A percentile compares a stretch with the other conserved stretches of the same genome.
These are phyloP conservation scores for Neurospora sp. DNA, from an alignment of 495 filamentous ascomycete species.

Conservation along the genomic window DNA sequence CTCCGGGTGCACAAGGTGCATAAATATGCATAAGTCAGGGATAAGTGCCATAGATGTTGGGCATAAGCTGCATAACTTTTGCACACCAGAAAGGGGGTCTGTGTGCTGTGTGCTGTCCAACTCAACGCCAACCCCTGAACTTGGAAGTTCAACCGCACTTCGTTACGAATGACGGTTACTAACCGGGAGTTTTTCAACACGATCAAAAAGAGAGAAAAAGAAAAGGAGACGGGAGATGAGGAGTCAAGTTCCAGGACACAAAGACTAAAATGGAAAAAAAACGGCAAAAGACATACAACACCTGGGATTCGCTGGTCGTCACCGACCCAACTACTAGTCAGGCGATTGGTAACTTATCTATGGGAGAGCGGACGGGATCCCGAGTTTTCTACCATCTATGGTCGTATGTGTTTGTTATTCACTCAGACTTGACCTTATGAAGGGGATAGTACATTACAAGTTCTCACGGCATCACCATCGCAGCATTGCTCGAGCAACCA, in stretches of 20 bases:
- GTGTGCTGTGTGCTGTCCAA: too few relatives aligned
- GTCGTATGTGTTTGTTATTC: conserved; percentile 26
- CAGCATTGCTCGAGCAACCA: background rate
- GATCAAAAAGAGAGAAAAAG: background rate
- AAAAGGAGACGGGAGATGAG: background rate
- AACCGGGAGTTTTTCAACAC: too few relatives aligned
- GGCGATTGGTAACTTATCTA: conserved; percentile 11
- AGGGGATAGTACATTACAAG: background rate
- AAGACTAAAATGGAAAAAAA: background rate
- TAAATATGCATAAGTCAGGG: background rate
- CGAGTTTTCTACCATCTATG: conserved; percentile 34
- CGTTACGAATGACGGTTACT: background rate
- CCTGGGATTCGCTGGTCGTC: conserved; percentile 31
- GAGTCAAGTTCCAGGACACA: too few relatives aligned
- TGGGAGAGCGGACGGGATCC: conserved; percentile 45
- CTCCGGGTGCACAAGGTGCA: background rate
- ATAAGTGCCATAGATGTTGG: background rate
- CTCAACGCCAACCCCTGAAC: background rate
- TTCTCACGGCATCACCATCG: background rate
- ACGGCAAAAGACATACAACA: conserved; percentile 36
- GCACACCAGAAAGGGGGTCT: background rate
- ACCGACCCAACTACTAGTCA: conserved; percentile 27
- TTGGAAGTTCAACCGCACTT: background rate
- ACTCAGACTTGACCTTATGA: background rate
- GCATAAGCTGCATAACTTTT: too few relatives aligned